A percentile compares a stretch with the other conserved stretches of the same genome.
Evolutionary conservation across 1,284 basidiomycete species (phyloP).

Genomic region (Pascua sp.): DNA sequence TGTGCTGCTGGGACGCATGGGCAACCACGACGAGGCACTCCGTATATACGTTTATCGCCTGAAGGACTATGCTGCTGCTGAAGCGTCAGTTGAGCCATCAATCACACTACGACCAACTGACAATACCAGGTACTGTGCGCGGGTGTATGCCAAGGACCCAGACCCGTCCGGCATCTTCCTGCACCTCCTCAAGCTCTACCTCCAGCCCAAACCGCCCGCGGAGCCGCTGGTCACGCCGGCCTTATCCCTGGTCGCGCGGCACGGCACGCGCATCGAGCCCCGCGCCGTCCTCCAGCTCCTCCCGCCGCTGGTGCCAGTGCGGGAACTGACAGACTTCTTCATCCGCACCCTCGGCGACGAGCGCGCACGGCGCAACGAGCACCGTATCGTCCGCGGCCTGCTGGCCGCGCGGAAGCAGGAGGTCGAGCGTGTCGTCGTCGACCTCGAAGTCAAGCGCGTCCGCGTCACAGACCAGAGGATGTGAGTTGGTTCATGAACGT

Average conservation of each 20-base stretch:
- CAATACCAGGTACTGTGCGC: conserved; percentile 72
- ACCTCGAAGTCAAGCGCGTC: conserved; percentile 74
- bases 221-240: conserved; percentile 65
- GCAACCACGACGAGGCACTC: conserved; percentile 86
- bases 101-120: neutral
- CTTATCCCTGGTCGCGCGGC: conserved; percentile 73
- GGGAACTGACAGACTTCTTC: conserved; percentile 67
- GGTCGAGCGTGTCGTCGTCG: conserved; percentile 66
- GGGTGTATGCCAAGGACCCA: conserved; percentile 61
- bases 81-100: conserved; percentile 57
- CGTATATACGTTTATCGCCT: conserved; percentile 87
- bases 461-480: conserved; percentile 86
- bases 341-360: conserved; percentile 62
- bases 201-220: conserved; percentile 51
- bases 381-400: conserved; percentile 14
- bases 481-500: conserved; percentile 54
- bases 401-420: conserved; percentile 57
- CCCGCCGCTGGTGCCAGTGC: conserved; percentile 77
- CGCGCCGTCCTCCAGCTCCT: conserved; percentile 76
- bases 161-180: conserved; percentile 70
- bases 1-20: conserved; percentile 80
- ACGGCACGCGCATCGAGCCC: conserved; percentile 75
- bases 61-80: conserved; percentile 76
- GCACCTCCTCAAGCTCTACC: conserved; percentile 79
- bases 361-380: conserved; percentile 14